Evolutionary conservation across 164 flowering plant genomes (phyloP).

Genomic region (Nymphaea thermarum): DNA sequence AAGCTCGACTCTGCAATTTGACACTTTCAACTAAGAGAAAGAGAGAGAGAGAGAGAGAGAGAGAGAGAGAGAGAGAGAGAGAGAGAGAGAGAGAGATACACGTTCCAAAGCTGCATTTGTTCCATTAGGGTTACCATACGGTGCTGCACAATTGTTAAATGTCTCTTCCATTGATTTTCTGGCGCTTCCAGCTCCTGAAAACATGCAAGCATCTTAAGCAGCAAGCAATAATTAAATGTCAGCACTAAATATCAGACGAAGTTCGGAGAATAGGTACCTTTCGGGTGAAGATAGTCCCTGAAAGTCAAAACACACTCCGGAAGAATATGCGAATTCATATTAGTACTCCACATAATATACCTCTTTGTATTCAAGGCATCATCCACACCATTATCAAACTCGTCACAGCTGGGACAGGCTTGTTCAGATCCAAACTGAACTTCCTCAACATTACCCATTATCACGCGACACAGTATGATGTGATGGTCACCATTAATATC

Average conservation of each 20-base stretch:
- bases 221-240: neutral
- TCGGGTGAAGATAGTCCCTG: conserved; percentile 11
- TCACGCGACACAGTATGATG: conserved; percentile 40
- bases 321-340: conserved; percentile 39
- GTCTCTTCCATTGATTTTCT: neutral
- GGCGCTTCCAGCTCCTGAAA: neutral
- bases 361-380: conserved; percentile 31
- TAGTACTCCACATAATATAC: conserved; percentile 39
- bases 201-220: neutral
- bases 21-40: too few species aligned
- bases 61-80: too few species aligned
- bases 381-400: conserved; percentile 48
- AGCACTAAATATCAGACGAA: neutral
- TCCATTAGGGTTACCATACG: too few species aligned
- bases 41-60: too few species aligned
- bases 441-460: conserved; percentile 47
- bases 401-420: conserved; percentile 20
- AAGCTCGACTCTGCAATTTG: too few species aligned
- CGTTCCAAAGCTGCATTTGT: too few species aligned
- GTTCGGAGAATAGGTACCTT: conserved; percentile 16
- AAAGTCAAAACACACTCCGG: conserved; percentile 52
- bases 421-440: conserved; percentile 34
- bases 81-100: too few species aligned
- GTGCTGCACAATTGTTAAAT: neutral
- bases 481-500: conserved; percentile 37